Evolutionary conservation across 768 basidiomycete species (phyloP).

Genomic region (Rhodotorula diobovata): DNA sequence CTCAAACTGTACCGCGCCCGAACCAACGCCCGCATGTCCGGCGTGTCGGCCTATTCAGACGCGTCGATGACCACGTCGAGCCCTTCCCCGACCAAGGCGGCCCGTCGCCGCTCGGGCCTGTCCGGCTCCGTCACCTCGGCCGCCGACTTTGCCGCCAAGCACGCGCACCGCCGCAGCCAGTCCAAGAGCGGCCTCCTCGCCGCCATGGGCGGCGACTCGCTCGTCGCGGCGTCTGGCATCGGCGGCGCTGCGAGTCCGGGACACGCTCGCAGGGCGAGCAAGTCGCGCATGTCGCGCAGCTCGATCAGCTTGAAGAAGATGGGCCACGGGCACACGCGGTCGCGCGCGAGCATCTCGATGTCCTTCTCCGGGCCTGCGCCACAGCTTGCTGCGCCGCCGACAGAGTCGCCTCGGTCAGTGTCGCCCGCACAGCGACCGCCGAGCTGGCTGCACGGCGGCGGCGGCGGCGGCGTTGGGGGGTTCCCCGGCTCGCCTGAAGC

Average conservation of each 20-base stretch:
- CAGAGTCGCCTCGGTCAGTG: background rate
- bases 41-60: background rate
- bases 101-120: conserved; percentile 8
- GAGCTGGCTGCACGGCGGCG: conserved; percentile 16
- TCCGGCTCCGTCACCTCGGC: conserved; percentile 12
- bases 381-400: background rate
- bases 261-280: conserved; percentile 14
- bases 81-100: conserved; percentile 7
- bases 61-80: background rate
- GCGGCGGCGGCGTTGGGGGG: background rate
- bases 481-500: background rate
- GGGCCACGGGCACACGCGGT: conserved; percentile 35
- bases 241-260: background rate
- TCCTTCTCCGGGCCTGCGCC: conserved; percentile 24
- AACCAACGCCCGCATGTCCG: conserved; percentile 17
- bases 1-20: conserved; percentile 41
- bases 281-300: conserved; percentile 19
- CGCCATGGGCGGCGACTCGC: conserved; percentile 15
- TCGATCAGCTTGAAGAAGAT: conserved; percentile 28
- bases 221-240: background rate
- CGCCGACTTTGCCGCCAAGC: conserved; percentile 13
- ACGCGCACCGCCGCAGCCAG: conserved; percentile 27
- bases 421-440: conserved; percentile 6
- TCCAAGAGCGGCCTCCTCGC: conserved; percentile 28
- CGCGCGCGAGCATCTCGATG: conserved; percentile 36